Percentiles rank a stretch among this genome's conserved stretches.
Evolutionary conservation across 805 yeast genomes (phyloP).

Genomic region (Barnettozyma botsteinii): DNA sequence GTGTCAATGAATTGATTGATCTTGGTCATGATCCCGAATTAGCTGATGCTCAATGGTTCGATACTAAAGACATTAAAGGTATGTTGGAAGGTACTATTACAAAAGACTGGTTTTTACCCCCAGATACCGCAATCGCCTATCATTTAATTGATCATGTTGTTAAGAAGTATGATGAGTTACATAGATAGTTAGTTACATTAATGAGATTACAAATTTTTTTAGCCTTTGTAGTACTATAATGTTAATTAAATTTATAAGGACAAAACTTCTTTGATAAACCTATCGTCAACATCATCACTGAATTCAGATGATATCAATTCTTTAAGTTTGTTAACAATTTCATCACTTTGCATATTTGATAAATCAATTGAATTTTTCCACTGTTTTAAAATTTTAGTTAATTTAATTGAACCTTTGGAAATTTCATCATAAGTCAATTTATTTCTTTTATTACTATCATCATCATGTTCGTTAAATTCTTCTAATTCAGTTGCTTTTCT

Average conservation of each 20-base stretch:
- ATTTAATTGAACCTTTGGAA: slow-evolving; percentile 43
- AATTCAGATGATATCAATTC: too few species aligned
- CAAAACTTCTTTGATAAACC: slow-evolving; percentile 42
- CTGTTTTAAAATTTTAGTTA: slow-evolving; percentile 36
- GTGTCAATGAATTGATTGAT: slow-evolving; percentile 56
- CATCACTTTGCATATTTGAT: slow-evolving; percentile 26
- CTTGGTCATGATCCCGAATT: slow-evolving; percentile 83
- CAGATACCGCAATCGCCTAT: slow-evolving; percentile 25
- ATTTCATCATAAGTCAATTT: slow-evolving; percentile 50
- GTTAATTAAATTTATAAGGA: slow-evolving; percentile 21
- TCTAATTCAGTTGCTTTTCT: slow-evolving; percentile 88
- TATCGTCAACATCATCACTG: slow-evolving; percentile 27
- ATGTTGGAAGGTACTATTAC: slow-evolving; percentile 11
- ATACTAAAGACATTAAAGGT: slow-evolving; percentile 41
- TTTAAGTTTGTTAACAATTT: slow-evolving; percentile 36
- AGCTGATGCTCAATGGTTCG: slow-evolving; percentile 83
- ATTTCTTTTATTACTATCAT: slow-evolving; percentile 36
- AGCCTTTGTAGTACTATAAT: neutral
- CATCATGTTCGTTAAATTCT: slow-evolving; percentile 40
- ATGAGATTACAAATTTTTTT: neutral
- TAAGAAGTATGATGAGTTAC: slow-evolving; percentile 13
- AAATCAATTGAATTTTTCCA: slow-evolving; percentile 28
- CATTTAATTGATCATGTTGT: slow-evolving; percentile 21
- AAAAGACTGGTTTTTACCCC: slow-evolving; percentile 24
- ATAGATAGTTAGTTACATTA: neutral